phyloP scores from a whole-genome alignment of 2,329 filamentous ascomycete genomes.

The Eutypa lata region DNA sequence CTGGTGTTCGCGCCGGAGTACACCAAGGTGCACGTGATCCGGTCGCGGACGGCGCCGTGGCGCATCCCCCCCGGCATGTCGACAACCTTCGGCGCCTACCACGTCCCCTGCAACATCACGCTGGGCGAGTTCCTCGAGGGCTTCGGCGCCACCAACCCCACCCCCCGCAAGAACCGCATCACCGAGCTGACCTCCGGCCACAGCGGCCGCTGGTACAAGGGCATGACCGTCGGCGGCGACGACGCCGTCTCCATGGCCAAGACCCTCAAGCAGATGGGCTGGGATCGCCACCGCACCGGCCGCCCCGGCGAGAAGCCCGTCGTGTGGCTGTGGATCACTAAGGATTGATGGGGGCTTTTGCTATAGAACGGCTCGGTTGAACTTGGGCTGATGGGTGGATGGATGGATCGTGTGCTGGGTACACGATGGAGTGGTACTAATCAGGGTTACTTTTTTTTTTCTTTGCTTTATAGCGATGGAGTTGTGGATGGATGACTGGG shows the following conservation, averaged over 20 bases:
- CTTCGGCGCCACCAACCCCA: slow-evolving; percentile 53
- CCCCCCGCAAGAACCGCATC: slow-evolving; percentile 52
- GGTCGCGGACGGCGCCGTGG: slow-evolving; percentile 51
- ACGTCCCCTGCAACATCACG: slow-evolving; percentile 51
- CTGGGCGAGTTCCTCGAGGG: slow-evolving; percentile 56
- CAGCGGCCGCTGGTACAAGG: slow-evolving; percentile 58
- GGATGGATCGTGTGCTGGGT: too few species aligned
- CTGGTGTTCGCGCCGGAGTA: slow-evolving; percentile 58
- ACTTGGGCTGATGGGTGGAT: too few species aligned
- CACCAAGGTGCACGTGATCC: slow-evolving; percentile 59
- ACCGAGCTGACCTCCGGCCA: slow-evolving; percentile 54
- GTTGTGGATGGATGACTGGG: too few species aligned
- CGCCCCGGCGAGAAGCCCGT: slow-evolving; percentile 47
- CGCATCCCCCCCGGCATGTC: slow-evolving; percentile 38
- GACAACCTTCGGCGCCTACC: slow-evolving; percentile 46
- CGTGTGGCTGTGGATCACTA: slow-evolving; percentile 60
- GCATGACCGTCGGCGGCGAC: slow-evolving; percentile 48
- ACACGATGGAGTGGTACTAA: too few species aligned
- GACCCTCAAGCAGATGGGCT: slow-evolving; percentile 55
- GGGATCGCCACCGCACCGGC: slow-evolving; percentile 51
- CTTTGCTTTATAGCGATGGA: too few species aligned
- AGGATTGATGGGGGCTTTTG: slow-evolving; percentile 32
- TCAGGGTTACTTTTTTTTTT: too few species aligned
- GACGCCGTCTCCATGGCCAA: slow-evolving; percentile 45
- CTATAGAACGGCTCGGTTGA: too few species aligned